A percentile compares a stretch with the other conserved stretches of the same genome.
phyloP scores from a whole-genome alignment of 106 monocot genomes.

The Hemerocallis citrina region DNA sequence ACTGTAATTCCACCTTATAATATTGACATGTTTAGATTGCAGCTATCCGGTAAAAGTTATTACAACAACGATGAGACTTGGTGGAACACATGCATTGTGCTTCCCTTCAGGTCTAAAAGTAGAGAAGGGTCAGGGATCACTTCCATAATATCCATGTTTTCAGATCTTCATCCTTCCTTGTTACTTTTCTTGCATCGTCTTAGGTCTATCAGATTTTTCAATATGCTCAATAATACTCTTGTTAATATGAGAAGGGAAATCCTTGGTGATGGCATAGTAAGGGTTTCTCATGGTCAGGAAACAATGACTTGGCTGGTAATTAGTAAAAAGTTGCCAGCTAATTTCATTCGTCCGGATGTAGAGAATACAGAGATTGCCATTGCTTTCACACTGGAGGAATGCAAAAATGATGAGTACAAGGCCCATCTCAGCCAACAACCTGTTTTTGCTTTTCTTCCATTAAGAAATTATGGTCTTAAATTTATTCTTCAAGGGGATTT shows the following conservation, averaged over 20 bases:
- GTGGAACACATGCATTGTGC: constrained; percentile 94
- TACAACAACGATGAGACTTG: constrained; percentile 4
- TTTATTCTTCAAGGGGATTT: constrained; percentile 99
- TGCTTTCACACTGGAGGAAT: constrained; percentile 82
- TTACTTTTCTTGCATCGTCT: constrained; percentile 82
- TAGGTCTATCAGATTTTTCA: constrained; percentile 76
- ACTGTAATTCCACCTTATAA: constrained; percentile 65
- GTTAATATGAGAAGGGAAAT: constrained; percentile 64
- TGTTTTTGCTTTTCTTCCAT: constrained; percentile 96
- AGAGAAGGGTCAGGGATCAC: constrained; percentile 29
- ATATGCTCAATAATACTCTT: constrained; percentile 47
- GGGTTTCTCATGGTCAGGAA: constrained; percentile 72
- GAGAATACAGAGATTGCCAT: constrained; percentile 82
- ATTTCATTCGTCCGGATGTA: constrained; percentile 52
- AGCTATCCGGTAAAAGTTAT: constrained; percentile 36
- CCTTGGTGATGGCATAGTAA: constrained; percentile 72
- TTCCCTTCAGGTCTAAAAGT: constrained; percentile 71
- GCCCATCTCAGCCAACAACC: constrained; percentile 73
- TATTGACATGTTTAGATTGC: constrained; percentile 20
- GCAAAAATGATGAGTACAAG: constrained; percentile 44
- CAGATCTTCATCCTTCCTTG: constrained; percentile 94
- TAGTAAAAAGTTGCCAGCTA: constrained; percentile 46
- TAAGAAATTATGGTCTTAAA: constrained; percentile 90
- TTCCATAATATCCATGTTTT: constrained; percentile 75
- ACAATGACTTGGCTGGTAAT: constrained; percentile 88